Evolutionary conservation across 1,284 basidiomycete genomes (phyloP), one percentile per base, ranked within the genome.

Genomic region (Ceratobasidium theobromae): DNA sequence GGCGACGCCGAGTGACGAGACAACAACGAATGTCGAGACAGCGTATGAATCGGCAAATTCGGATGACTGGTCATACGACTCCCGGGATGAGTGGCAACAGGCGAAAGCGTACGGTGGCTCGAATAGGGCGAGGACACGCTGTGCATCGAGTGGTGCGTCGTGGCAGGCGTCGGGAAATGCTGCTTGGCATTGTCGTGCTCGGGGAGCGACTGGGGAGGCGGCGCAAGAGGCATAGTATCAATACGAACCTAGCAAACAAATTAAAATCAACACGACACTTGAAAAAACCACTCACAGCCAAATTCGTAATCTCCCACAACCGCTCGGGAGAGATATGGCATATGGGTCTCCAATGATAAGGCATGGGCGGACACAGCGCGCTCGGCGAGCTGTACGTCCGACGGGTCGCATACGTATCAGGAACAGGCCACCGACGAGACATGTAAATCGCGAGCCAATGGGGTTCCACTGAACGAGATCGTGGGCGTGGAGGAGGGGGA

Each of bases 371-470:
- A 49, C 32, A 27, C 45, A 60, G 45, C 46, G 57, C 57, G 25
- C 45, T 60, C 45, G 57, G 57, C 33, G 57, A 60, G 40, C 57
- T 60, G 57, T 49, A 60, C 18, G 57, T 60, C 45, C 57, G 43
- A 25, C 57, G 57, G 46, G n/a, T 49, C 14, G 35, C 28, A 23
- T 58, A 43, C 28, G 43, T 60, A 46, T 60, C 41, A 38, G 55
- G 27, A 6, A 48, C 23, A 23, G 55, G 41, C 55, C 55, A 60
- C 28, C 32, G 41, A 16, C 55, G 43, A 11, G 41, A 27, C 41
- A 49, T 27, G 21, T 60, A 60, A 21, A 49, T 18, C 45, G 43
- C 32, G 28, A 60, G 45, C 55, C 55, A 60, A 45, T 49, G 55
- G 8, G 55, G 55, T 27, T 60, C 55, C 12, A 60, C 30, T 1